These are phyloP conservation scores for Neopestalotiopsis sp. DNA, from an alignment of 2,329 filamentous ascomycete species.

Conservation along the genomic window DNA sequence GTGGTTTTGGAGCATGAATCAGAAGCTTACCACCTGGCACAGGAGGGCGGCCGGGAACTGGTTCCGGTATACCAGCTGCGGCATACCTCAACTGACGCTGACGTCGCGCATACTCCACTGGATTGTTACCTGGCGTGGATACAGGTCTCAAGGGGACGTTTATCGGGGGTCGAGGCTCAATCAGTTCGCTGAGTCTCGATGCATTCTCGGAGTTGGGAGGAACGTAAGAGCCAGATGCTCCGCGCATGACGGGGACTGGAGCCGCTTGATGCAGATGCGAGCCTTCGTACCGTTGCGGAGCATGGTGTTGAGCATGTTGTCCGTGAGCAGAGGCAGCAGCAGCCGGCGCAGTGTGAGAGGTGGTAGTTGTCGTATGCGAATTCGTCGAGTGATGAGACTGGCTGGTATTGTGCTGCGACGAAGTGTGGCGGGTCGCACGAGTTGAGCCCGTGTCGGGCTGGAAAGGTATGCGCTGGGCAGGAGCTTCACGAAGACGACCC, in stretches of 20 bases:
- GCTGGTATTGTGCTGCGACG: slow-evolving; percentile 47
- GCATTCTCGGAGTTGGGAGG: slow-evolving; percentile 61
- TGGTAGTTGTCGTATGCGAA: not conserved
- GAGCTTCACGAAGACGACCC: slow-evolving; percentile 78
- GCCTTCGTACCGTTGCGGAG: slow-evolving; percentile 35
- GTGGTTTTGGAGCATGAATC: not conserved
- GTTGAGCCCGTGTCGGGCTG: slow-evolving; percentile 76
- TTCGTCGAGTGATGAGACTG: slow-evolving; percentile 29
- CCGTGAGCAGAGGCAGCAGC: slow-evolving; percentile 18
- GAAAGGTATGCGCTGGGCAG: slow-evolving; percentile 82
- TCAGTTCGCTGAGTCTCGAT: slow-evolving; percentile 68
- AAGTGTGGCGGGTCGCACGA: slow-evolving; percentile 66
- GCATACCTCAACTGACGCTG: slow-evolving; percentile 47
- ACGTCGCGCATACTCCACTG: slow-evolving; percentile 68
- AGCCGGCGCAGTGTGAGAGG: too few species aligned
- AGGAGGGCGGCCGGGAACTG: slow-evolving; percentile 60
- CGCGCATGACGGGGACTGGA: slow-evolving; percentile 35
- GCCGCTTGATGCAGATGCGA: slow-evolving; percentile 38
- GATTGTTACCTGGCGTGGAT: slow-evolving; percentile 76
- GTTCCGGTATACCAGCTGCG: slow-evolving; percentile 32
- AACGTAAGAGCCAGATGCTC: slow-evolving; percentile 51
- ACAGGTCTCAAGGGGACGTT: slow-evolving; percentile 75
- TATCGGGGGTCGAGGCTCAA: slow-evolving; percentile 69
- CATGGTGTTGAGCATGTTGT: slow-evolving; percentile 31
- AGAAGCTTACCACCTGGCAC: slow-evolving; percentile 63